Evolutionary conservation across 441 rosid species (phyloP).

Genomic region (Syzygium syzygioides): DNA sequence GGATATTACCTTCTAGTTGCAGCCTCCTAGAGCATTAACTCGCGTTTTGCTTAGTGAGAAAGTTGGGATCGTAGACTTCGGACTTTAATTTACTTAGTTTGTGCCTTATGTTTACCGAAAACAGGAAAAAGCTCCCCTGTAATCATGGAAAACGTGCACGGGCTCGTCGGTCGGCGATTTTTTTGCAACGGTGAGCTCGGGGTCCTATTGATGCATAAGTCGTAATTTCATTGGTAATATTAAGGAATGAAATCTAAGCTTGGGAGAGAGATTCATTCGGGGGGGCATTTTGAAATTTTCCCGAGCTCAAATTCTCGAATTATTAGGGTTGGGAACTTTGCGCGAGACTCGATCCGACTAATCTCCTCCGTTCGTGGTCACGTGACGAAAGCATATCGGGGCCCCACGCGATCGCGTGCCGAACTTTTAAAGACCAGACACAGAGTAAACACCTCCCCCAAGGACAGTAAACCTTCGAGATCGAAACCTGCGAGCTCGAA

Average conservation of each 20-base stretch:
- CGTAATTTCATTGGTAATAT: background rate
- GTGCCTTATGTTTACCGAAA: no score
- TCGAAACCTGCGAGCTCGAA: background rate
- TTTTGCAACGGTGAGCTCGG: rapidly evolving
- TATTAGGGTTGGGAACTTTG: background rate
- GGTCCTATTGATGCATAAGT: background rate
- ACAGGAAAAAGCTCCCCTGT: background rate
- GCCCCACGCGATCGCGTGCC: background rate
- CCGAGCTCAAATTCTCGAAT: background rate
- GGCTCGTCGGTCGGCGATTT: rapidly evolving
- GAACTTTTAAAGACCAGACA: background rate
- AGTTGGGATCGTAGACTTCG: no score
- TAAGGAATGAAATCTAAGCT: background rate
- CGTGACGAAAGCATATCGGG: background rate
- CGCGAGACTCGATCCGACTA: background rate
- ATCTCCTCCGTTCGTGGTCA: background rate
- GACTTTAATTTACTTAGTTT: no score
- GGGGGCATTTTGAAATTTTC: no score
- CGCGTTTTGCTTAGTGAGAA: no score
- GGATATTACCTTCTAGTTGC: no score
- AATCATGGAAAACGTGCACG: rapidly evolving
- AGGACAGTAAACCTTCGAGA: background rate
- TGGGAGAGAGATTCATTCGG: background rate
- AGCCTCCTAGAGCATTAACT: no score
- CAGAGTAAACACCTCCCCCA: background rate